A percentile compares a stretch with the other conserved stretches of the same genome.
phyloP scores from a whole-genome alignment of 2,329 filamentous ascomycete species.

The Ambrosiella cleistominuta region DNA sequence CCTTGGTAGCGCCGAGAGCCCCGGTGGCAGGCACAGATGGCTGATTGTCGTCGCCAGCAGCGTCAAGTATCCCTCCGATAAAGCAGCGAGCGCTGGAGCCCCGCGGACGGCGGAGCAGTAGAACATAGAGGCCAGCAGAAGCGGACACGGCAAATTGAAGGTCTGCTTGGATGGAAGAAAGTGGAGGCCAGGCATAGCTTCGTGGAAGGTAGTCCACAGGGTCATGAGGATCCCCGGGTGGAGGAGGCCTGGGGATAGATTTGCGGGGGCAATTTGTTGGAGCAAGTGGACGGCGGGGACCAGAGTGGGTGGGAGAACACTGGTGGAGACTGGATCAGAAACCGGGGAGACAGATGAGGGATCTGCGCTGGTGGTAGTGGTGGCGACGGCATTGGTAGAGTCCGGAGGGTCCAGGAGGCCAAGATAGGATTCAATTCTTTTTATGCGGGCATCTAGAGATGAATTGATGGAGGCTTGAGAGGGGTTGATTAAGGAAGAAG shows the following conservation, averaged over 20 bases:
- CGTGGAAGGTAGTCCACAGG: slow-evolving; percentile 25
- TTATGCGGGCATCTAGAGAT: slow-evolving; percentile 14
- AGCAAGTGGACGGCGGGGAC: slow-evolving; percentile 18
- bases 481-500: slow-evolving; percentile 3
- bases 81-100: slow-evolving; percentile 19
- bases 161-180: slow-evolving; percentile 27
- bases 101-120: slow-evolving; percentile 24
- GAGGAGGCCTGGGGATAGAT: slow-evolving; percentile 18
- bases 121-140: slow-evolving; percentile 27
- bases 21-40: slow-evolving; percentile 23
- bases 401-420: slow-evolving; percentile 15
- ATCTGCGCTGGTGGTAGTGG: background rate
- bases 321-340: background rate
- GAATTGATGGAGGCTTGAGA: slow-evolving; percentile 12
- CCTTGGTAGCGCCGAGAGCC: slow-evolving; percentile 15
- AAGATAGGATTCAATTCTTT: slow-evolving; percentile 17
- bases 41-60: slow-evolving; percentile 24
- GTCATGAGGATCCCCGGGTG: slow-evolving; percentile 19
- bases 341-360: slow-evolving; percentile 1
- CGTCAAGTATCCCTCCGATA: slow-evolving; percentile 23
- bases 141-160: slow-evolving; percentile 25
- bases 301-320: slow-evolving; percentile 15
- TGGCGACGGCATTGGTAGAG: slow-evolving; percentile 1
- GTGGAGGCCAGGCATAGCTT: slow-evolving; percentile 27
- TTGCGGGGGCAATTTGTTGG: background rate